Percentiles rank a stretch among this genome's conserved stretches.
Evolutionary conservation across 1,284 basidiomycete species (phyloP).

Genomic region (Leccinum solheimii): DNA sequence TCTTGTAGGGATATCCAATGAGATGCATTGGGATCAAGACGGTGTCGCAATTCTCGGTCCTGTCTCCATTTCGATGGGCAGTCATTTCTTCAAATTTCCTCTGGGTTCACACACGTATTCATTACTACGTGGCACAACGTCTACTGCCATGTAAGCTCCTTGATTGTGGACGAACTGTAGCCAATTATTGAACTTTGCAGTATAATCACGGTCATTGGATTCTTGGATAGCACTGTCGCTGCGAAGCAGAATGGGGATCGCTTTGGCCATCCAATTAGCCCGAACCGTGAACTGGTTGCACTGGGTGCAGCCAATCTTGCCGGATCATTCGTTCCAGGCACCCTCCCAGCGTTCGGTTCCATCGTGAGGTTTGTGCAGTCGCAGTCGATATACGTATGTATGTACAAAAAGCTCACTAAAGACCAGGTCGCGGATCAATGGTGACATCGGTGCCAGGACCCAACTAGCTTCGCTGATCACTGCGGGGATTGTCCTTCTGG

Average conservation of each 20-base stretch:
- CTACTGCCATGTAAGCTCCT: conserved; percentile 67
- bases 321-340: conserved; percentile 80
- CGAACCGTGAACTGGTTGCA: conserved; percentile 89
- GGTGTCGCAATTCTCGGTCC: conserved; percentile 84
- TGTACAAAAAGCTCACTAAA: neutral
- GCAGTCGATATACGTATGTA: neutral
- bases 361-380: conserved; percentile 67
- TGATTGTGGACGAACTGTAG: neutral
- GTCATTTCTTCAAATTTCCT: conserved; percentile 68
- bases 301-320: conserved; percentile 82
- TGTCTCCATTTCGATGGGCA: conserved; percentile 62
- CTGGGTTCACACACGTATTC: conserved; percentile 57
- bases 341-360: conserved; percentile 85
- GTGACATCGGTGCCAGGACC: conserved; percentile 81
- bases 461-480: conserved; percentile 88
- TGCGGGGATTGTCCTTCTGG: conserved; percentile 71
- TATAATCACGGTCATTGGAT: conserved; percentile 74
- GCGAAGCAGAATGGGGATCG: conserved; percentile 85
- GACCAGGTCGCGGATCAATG: conserved; percentile 79
- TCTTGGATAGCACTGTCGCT: conserved; percentile 80
- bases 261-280: conserved; percentile 86
- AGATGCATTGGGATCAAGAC: conserved; percentile 72
- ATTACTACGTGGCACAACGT: conserved; percentile 73
- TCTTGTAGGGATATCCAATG: conserved; percentile 62
- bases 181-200: conserved; percentile 36